Base-by-base conservation (phyloP, 169 alveolate species). In the Eimeria zaria region DNA sequence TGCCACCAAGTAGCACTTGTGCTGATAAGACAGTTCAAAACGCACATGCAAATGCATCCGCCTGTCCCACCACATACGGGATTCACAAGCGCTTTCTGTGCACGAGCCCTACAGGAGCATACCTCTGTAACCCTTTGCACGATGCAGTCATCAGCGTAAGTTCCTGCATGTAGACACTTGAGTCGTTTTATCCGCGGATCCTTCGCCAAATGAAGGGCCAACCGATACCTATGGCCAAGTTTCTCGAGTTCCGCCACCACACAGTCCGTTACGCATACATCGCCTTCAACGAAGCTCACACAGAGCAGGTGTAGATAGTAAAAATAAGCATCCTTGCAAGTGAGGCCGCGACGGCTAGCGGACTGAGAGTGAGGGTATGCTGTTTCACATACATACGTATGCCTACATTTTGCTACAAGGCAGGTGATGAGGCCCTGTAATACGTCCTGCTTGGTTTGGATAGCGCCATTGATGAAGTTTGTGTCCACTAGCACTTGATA, bases 91-190 rank as follows among this genome's bases (percentile, higher is more conserved):
- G n/a, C 55, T 36, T 22, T 11, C 58, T 55, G 24, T n/a, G 30
- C 20, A 36, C 16, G 51, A n/a, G 74, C 76, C 91, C 55, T 33
- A 53, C 7, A 33, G 2, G 24, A 20, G 89, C 90, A 22, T 46
- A 90, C 94, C 95, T 88, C 97, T n/a, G 98, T 99, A 60, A 99
- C 99, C 95, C 99, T 98, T 96, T 99, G 99, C 67, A 99, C 99
- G 39, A 99, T 96, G 97, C 99, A 99, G 97, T 99, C 99, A 97
- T 99, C 99, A 27, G 99, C 99, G 97, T 99, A 99, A 8, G 99
- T 99, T 20, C 99, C 99, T 80, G 98, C 98, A 97, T 99, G 99
- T 46, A 98, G 97, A 95, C 99, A 99, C 46, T 99, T 98, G 53
- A 99, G 98, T 89, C 99, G 98, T 89, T 98, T 98, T 96, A 99